phyloP scores from a whole-genome alignment of 2,329 filamentous ascomycete species.

The Paraphaeosphaeria sporulosa region DNA sequence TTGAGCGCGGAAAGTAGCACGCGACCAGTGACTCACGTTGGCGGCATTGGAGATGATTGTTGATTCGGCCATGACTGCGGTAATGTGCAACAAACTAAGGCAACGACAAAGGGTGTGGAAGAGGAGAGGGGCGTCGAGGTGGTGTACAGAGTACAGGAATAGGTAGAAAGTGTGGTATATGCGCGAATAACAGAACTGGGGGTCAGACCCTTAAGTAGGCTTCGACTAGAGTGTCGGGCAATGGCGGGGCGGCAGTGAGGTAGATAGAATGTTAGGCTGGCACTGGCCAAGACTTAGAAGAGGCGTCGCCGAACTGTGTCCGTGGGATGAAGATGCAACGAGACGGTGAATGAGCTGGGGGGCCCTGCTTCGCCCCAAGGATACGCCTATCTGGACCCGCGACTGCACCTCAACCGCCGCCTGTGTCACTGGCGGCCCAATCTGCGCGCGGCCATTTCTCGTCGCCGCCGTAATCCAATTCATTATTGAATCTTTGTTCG shows the following conservation, averaged over 20 bases:
- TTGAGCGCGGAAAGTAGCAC: conserved; percentile 17
- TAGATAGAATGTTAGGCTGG: conserved; percentile 35
- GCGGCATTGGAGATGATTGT: conserved; percentile 57
- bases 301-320: conserved; percentile 46
- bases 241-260: conserved; percentile 39
- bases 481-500: conserved; percentile 11
- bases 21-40: conserved; percentile 51
- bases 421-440: neutral
- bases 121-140: conserved; percentile 10
- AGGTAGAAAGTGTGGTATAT: conserved; percentile 22
- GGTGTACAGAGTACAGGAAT: conserved; percentile 22
- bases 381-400: conserved; percentile 11
- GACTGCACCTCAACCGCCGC: conserved; percentile 15
- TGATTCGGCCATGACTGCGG: conserved; percentile 49
- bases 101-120: neutral
- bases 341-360: conserved; percentile 9
- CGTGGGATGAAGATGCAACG: conserved; percentile 50
- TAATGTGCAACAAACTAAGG: conserved; percentile 20
- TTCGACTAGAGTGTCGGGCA: conserved; percentile 37
- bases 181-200: conserved; percentile 35
- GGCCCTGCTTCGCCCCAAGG: conserved; percentile 2
- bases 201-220: conserved; percentile 29
- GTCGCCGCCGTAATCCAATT: conserved; percentile 1
- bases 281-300: conserved; percentile 35
- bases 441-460: conserved; percentile 10